Evolutionary conservation across 345 rosid genomes (phyloP), one percentile per base, ranked within the genome.

Genomic region (Salix brachista): DNA sequence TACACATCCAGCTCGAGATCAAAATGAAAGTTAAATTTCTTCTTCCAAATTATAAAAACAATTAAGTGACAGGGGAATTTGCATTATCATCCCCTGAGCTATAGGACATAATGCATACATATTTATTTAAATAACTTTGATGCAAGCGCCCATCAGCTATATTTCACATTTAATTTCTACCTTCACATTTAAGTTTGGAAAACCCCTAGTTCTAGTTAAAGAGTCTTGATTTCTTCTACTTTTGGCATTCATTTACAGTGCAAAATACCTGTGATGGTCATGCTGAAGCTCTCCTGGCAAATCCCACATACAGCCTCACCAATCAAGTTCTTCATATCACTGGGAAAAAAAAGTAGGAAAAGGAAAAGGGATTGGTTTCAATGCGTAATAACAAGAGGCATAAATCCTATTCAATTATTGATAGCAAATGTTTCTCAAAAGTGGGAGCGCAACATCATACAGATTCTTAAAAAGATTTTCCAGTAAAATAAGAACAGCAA

Each of bases 271-370:
- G 97, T 92, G 81, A 94, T 84, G 32, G 94, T 77, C 34, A 94
- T 94, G 87, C 93, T 92, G 78, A 91, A 96, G 70, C 84, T 88
- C 85, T 96, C 99, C 37, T 89, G 92, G 80, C 99, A 94, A 66
- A 96, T 96, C 75, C 90, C 75, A 56, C 99, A 94, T 1, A 80
- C 30, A 70, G 99, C 99, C 54, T 81, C 90, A 39, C 97, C 99
- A 44, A 91, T 86, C 82, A 94, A 78, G 78, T 84, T 83, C 87
- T 96, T 96, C 97, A 94, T 92, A 77, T 92, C 97, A 75, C 99
- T 96, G 89, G 80, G 5, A 4, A 65, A 72, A 65, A 73, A 17
- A 48, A 23, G 72, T 34, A 74, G 23, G 71, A 56, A 36, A 41
- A 76, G 13, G 37, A 56, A 16, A 69, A 30, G 28, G 9, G 7